phyloP scores from a whole-genome alignment of 2,329 filamentous ascomycete species.

The Penicillium sp. region DNA sequence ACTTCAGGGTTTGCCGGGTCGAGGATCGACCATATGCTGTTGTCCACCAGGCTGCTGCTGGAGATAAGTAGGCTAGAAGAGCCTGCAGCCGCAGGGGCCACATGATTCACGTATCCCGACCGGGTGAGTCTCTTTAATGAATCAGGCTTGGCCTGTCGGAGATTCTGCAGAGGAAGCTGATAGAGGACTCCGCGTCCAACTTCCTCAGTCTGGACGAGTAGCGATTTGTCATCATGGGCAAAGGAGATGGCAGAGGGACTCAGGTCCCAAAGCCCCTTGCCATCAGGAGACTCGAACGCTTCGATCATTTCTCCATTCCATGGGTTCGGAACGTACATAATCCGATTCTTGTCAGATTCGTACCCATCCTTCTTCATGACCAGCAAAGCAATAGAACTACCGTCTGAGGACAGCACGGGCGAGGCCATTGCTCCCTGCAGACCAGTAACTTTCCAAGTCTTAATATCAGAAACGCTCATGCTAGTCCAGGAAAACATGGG shows the following conservation, averaged over 20 bases:
- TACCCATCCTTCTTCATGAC: conserved; percentile 48
- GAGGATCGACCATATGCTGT: conserved; percentile 44
- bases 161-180: conserved; percentile 35
- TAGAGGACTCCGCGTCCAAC: conserved; percentile 45
- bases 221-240: conserved; percentile 41
- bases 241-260: conserved; percentile 45
- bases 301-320: conserved; percentile 43
- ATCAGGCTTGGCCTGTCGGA: conserved; percentile 30
- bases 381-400: conserved; percentile 44
- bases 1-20: conserved; percentile 34
- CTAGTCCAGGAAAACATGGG: conserved; percentile 45
- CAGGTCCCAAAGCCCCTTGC: conserved; percentile 42
- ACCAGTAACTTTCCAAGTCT: conserved; percentile 32
- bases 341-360: conserved; percentile 49
- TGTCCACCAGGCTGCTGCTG: conserved; percentile 46
- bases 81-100: conserved; percentile 34
- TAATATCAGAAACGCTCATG: conserved; percentile 30
- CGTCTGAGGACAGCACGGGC: conserved; percentile 47
- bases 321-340: conserved; percentile 44
- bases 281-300: conserved; percentile 38
- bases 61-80: conserved; percentile 43
- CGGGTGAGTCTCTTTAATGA: conserved; percentile 40
- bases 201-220: conserved; percentile 45
- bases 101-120: conserved; percentile 43
- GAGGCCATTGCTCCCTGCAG: conserved; percentile 47